Evolutionary conservation across 2,329 filamentous ascomycete species (phyloP).

Genomic region (Alternaria sp.): DNA sequence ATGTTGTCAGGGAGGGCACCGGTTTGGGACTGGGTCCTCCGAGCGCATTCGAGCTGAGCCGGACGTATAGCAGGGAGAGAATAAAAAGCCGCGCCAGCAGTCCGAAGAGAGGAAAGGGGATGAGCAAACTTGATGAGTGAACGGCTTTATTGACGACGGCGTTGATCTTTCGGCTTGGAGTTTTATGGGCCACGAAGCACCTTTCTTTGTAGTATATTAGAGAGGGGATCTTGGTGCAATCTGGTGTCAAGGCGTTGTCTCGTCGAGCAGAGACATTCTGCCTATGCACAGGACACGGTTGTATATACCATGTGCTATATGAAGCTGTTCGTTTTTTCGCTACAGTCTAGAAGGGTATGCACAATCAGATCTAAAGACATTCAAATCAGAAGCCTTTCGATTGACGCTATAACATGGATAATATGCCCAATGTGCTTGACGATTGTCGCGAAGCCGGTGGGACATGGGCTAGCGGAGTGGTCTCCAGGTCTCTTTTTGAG

Average conservation of each 20-base stretch:
- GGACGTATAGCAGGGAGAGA: slow-evolving; percentile 87
- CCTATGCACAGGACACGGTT: background rate
- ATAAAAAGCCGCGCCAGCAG: slow-evolving; percentile 64
- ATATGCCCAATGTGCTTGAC: background rate
- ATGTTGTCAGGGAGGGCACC: slow-evolving; percentile 41
- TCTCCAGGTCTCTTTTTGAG: background rate
- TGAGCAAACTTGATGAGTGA: slow-evolving; percentile 32
- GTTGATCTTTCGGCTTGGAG: background rate
- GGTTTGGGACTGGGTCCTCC: slow-evolving; percentile 44
- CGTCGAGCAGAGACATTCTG: background rate
- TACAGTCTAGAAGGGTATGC: background rate
- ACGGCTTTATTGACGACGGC: background rate
- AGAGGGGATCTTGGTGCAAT: background rate
- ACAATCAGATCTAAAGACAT: no score
- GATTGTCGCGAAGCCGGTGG: background rate
- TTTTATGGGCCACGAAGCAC: background rate
- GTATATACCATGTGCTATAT: background rate
- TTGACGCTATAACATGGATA: background rate
- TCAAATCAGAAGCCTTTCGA: background rate
- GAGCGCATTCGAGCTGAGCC: slow-evolving; percentile 64
- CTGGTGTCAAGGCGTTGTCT: background rate
- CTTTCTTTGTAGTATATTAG: background rate
- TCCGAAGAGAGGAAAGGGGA: slow-evolving; percentile 54
- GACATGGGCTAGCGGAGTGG: no score
- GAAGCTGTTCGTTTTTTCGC: background rate